Evolutionary conservation across 352 stramenopile species (phyloP).

Genomic region (Thraustochytrium striatum): DNA sequence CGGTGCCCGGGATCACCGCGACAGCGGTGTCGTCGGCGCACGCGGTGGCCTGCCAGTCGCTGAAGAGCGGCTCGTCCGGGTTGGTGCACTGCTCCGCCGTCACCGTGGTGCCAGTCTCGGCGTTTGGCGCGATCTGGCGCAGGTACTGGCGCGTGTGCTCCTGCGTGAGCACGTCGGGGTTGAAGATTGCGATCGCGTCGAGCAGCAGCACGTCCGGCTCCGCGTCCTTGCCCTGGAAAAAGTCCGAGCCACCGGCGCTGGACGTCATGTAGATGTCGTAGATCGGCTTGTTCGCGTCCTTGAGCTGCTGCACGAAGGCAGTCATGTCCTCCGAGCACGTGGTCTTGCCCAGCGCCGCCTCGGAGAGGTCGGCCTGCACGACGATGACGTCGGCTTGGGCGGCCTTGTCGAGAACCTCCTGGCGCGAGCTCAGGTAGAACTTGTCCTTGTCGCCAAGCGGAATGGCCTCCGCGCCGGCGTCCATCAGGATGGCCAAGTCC

Average conservation of each 20-base stretch:
- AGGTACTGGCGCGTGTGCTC: constrained; percentile 5
- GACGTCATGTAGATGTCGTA: constrained; percentile 49
- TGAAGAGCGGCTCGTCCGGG: constrained; percentile 3
- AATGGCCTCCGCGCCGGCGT: background rate
- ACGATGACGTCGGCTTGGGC: constrained; percentile 51
- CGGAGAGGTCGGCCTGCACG: constrained; percentile 42
- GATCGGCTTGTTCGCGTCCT: constrained; percentile 39
- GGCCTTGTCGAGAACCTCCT: constrained; percentile 46
- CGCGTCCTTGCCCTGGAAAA: constrained; percentile 50
- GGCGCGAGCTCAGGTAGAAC: background rate
- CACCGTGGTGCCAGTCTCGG: background rate
- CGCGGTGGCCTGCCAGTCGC: background rate
- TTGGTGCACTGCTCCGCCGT: background rate
- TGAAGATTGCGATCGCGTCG: constrained; percentile 9
- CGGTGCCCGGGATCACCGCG: background rate
- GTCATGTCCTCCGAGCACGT: background rate
- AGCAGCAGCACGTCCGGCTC: constrained; percentile 50
- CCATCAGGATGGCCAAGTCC: background rate
- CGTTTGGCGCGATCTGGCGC: constrained; percentile 5
- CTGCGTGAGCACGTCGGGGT: background rate
- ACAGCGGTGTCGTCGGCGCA: constrained; percentile 1
- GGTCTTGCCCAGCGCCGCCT: constrained; percentile 13
- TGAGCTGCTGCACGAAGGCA: constrained; percentile 39
- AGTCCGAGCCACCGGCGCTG: constrained; percentile 41
- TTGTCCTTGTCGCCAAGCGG: background rate